phyloP scores from a whole-genome alignment of 148 eudicot species.

The Oxyria digyna region DNA sequence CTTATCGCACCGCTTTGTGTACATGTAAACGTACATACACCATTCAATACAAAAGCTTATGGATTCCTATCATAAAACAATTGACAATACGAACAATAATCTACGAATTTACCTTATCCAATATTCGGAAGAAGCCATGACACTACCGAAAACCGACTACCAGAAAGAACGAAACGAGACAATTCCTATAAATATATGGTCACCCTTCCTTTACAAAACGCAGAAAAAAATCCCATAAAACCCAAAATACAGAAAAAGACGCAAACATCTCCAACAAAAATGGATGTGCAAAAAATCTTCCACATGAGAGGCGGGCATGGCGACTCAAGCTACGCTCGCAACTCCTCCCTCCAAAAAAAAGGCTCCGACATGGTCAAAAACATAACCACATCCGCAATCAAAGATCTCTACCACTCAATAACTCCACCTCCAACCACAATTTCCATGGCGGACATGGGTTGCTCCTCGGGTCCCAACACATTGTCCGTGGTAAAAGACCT shows the following conservation, averaged over 20 bases:
- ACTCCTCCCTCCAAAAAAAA: slow-evolving; percentile 9
- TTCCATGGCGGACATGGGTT: slow-evolving; percentile 18
- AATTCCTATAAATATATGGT: not conserved
- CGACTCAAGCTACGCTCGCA: slow-evolving; percentile 15
- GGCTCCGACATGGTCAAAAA: slow-evolving; percentile 4
- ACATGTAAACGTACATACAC: too few relatives aligned
- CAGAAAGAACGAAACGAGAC: too few relatives aligned
- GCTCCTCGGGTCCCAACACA: slow-evolving; percentile 16
- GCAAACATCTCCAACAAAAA: not conserved
- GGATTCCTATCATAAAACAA: too few relatives aligned
- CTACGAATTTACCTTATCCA: too few relatives aligned
- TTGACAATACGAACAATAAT: too few relatives aligned
- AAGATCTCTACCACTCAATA: slow-evolving; percentile 4
- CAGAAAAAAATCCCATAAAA: not conserved
- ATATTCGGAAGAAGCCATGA: too few relatives aligned
- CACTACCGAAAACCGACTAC: too few relatives aligned
- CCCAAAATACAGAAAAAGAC: not conserved
- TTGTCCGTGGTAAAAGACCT: slow-evolving; percentile 6
- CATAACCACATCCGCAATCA: slow-evolving; percentile 8
- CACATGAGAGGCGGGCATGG: slow-evolving; percentile 17
- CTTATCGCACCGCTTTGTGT: too few relatives aligned
- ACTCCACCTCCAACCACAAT: slow-evolving; percentile 4
- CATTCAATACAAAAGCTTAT: too few relatives aligned
- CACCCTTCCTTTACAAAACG: not conserved
- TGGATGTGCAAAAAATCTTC: slow-evolving; percentile 15